These are phyloP conservation scores for Tricholoma flavovirens DNA, from an alignment of 768 basidiomycete species.

Conservation along the genomic window DNA sequence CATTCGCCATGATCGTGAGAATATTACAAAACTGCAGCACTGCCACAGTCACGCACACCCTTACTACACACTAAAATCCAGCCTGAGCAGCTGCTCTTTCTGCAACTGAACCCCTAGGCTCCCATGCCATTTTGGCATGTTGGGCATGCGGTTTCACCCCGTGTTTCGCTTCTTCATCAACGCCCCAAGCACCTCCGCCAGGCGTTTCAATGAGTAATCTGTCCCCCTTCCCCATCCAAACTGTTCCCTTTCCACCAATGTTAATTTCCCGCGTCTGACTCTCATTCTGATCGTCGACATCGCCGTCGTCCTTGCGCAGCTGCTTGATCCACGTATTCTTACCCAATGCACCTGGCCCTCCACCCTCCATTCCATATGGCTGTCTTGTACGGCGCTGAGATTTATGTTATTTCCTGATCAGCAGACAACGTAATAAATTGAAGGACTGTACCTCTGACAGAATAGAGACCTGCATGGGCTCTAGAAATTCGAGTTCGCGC, in stretches of 20 bases:
- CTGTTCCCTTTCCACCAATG: slow-evolving; percentile 83
- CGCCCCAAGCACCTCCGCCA: slow-evolving; percentile 87
- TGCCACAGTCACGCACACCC: too few species aligned
- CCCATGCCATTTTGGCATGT: slow-evolving; percentile 45
- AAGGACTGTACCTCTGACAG: slow-evolving; percentile 62
- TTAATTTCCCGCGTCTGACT: slow-evolving; percentile 58
- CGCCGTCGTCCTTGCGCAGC: slow-evolving; percentile 60
- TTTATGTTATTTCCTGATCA: neutral
- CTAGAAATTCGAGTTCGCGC: slow-evolving; percentile 77
- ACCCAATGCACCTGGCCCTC: slow-evolving; percentile 63
- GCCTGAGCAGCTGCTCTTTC: slow-evolving; percentile 61
- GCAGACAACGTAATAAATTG: neutral
- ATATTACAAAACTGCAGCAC: neutral
- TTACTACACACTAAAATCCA: slow-evolving; percentile 37
- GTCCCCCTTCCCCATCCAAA: slow-evolving; percentile 88
- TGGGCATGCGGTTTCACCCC: slow-evolving; percentile 19
- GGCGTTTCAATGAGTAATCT: slow-evolving; percentile 79
- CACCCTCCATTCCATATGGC: slow-evolving; percentile 85
- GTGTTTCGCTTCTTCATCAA: slow-evolving; percentile 21
- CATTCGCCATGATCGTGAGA: neutral
- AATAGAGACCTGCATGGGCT: slow-evolving; percentile 82
- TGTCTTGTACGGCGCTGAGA: slow-evolving; percentile 72
- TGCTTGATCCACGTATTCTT: slow-evolving; percentile 86
- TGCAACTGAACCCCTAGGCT: slow-evolving; percentile 65
- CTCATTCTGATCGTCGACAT: slow-evolving; percentile 40